Base-by-base conservation (phyloP, 441 rosid genomes). In the Eruca vesicaria region DNA sequence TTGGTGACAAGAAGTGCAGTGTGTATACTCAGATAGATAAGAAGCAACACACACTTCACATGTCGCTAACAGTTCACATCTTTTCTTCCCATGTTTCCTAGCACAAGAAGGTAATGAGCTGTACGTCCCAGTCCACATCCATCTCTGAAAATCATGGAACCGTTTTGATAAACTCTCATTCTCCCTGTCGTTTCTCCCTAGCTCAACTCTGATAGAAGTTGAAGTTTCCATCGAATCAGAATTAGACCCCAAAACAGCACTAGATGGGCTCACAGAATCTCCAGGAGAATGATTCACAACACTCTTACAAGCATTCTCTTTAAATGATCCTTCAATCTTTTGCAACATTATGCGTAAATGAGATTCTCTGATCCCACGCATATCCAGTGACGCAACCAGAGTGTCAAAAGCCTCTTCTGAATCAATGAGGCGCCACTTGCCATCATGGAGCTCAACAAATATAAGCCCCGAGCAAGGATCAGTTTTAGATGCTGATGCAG, bases 381-480 rank as follows among this genome's bases (percentile, higher is more conserved):
- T 80, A 83, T 94, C 99, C 84, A 94, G 81, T 67, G 96, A 90
- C 21, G 92, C 85, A 74, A 88, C 66, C 59, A 97, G 86, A 64
- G 89, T 84, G 85, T 90, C 96, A 63, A 97, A 94, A 41, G 90
- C 97, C 98, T 92, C 97, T 85, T 83, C 94, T 73, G 98, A 83
- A 76, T 97, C 98, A 75, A 97, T 89, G 63, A 94, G 84, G 77
- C 90, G 87, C 99, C 99, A 97, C 32, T 68, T 80, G 57, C 98
- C 93, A 61, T 89, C 88, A 59, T 79, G 91, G 33, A 89, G 76
- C 84, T 97, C 97, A 75, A 92, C 97, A 82, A 94, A 92, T 72
- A 97, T 85, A 76, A 91, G 84, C 57, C 99, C 97, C 58, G 97
- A 87, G 74, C 89, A 91, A 68, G 99, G 98, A 83, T 97, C 99